Percentiles rank a stretch among this genome's conserved stretches.
phyloP scores from a whole-genome alignment of 1,139 yeast genomes.

The Eremothecium gossypii region DNA sequence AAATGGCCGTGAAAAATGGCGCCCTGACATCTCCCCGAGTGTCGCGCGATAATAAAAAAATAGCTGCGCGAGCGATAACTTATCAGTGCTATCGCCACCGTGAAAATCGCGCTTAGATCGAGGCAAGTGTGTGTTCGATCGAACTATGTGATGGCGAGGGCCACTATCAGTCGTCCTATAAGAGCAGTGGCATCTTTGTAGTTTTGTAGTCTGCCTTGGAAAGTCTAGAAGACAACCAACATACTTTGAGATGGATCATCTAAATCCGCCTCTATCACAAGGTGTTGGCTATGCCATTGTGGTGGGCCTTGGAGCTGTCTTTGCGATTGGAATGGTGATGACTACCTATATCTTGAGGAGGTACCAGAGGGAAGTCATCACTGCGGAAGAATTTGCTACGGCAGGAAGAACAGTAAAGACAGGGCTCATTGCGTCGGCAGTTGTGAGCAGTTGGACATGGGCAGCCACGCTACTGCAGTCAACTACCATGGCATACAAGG shows the following conservation, averaged over 20 bases:
- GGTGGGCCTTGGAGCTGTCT: constrained; percentile 76
- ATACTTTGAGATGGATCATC: background rate
- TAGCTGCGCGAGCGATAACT: too few species aligned
- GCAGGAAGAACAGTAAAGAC: constrained; percentile 81
- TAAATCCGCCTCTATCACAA: constrained; percentile 42
- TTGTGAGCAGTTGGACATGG: constrained; percentile 92
- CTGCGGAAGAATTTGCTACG: constrained; percentile 83
- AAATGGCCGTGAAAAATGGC: too few species aligned
- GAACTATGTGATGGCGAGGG: too few species aligned
- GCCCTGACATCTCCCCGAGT: too few species aligned
- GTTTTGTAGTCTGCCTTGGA: too few species aligned
- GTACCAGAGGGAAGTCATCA: constrained; percentile 71
- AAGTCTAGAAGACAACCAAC: too few species aligned
- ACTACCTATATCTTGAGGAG: constrained; percentile 62
- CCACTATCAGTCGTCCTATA: too few species aligned
- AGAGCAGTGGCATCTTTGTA: too few species aligned
- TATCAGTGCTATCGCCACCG: too few species aligned
- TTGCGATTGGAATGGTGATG: constrained; percentile 69
- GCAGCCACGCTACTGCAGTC: constrained; percentile 76
- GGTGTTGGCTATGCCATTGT: constrained; percentile 92
- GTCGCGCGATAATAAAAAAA: too few species aligned
- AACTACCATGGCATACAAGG: constrained; percentile 65
- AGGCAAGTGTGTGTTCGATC: too few species aligned
- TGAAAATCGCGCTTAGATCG: too few species aligned
- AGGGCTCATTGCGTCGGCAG: constrained; percentile 77